These are phyloP conservation scores for Stachybotrys chlorohalonatus DNA, from an alignment of 2,329 filamentous ascomycete genomes.

Conservation along the genomic window DNA sequence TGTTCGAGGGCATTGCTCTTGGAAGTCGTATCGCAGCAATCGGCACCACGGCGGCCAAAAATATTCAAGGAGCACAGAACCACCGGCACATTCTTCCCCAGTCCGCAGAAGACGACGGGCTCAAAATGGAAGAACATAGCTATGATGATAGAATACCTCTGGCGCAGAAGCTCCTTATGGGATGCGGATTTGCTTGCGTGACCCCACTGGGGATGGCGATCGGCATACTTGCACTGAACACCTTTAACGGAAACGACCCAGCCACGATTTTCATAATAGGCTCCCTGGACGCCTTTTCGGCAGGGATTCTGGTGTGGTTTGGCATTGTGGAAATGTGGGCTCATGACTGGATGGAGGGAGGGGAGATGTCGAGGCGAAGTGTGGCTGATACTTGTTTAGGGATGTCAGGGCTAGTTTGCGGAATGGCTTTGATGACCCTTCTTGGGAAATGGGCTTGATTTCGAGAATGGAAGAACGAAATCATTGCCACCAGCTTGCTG, in stretches of 20 bases:
- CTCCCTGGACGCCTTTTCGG: constrained; percentile 63
- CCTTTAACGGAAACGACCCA: constrained; percentile 65
- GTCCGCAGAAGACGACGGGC: constrained; percentile 2
- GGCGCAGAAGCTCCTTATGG: constrained; percentile 50
- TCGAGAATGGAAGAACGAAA: not conserved
- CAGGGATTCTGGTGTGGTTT: constrained; percentile 70
- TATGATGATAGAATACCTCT: constrained; percentile 8
- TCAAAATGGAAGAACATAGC: not conserved
- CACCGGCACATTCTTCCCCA: constrained; percentile 8
- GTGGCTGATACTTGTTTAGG: constrained; percentile 38
- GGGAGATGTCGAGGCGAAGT: constrained; percentile 43
- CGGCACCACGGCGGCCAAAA: constrained; percentile 17
- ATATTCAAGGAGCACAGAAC: constrained; percentile 7
- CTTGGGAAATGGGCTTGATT: constrained; percentile 65
- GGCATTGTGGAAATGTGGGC: constrained; percentile 74
- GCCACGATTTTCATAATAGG: constrained; percentile 62
- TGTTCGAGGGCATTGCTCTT: constrained; percentile 69
- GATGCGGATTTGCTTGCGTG: constrained; percentile 54
- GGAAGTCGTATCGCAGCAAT: constrained; percentile 61
- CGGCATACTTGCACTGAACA: constrained; percentile 58
- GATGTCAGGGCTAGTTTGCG: constrained; percentile 45
- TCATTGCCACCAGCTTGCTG: too few species aligned
- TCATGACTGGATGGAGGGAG: constrained; percentile 57
- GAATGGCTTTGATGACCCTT: constrained; percentile 61
- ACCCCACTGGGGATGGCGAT: constrained; percentile 76